Base-by-base conservation (phyloP, 139 green algal species). In the Tetratostichococcus sp. region DNA sequence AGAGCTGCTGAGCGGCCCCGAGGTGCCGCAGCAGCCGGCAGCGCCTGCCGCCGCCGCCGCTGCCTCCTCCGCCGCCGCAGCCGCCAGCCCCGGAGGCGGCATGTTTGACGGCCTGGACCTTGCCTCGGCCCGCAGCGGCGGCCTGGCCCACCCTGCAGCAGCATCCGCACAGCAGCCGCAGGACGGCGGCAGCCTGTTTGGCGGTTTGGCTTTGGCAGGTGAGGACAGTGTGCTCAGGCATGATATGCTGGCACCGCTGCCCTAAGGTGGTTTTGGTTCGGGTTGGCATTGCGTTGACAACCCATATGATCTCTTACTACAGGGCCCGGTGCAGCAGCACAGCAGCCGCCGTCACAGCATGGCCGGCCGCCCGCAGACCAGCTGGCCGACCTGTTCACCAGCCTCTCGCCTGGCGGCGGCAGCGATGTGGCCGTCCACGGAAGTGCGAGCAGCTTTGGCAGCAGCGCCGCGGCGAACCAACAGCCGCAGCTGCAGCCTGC, bases 351-450 rank as follows among this genome's bases (percentile, higher is more conserved):
- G 32, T 1, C 30, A 23, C 30, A 50, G 35, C 32, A 19, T 31
- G 35, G 17, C 11, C 50, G 50, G 14, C 50, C 50, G 17, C 19
- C 50, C 14, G 50, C 50, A 26, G 50, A 62, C 50, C 11, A 62
- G 50, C 19, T 62, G 43, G 42, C 70, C 33, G 76, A 81, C 70
- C 59, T 81, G 35, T 70, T 81, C 62, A 71, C 70, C 3, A 71
- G 71, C 21, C 58, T 81, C 42, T 79, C 75, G 11, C 57, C 74
- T 3, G 67, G 21, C 32, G 16, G 31, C 22, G 32, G 17, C 67
- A 50, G 67, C 28, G 19, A 26, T 19, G 1, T 26, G 6, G 62
- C 62, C 16, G 62, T 22, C 62, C 11, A 8, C 58, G 4, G 25
- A 8, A 30, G 58, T 16, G 58, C 25, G 11, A 32, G n/a, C 62